Base-by-base conservation (phyloP, 768 basidiomycete genomes). In the Kwoniella europaea region DNA sequence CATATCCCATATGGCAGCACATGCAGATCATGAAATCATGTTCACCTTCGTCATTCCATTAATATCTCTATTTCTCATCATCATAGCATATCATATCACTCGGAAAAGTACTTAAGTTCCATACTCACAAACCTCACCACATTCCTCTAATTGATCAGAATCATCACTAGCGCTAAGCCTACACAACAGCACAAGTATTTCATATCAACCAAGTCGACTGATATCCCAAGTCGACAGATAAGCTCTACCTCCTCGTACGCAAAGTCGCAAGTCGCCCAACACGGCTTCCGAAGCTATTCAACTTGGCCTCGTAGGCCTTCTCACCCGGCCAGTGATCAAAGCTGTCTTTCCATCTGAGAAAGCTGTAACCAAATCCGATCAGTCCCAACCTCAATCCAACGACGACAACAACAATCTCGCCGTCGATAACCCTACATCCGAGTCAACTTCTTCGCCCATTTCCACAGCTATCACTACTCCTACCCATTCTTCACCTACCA, bases 291-390 rank as follows among this genome's bases (percentile, higher is more conserved):
- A 77, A 78, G 74, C 77, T 20, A 66, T 83, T 27, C 77, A 81
- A 69, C 76, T 83, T 57, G 82, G 81, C 66, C 76, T 82, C 58
- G 76, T 81, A 50, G 82, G 79, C 73, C 79, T 81, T 15, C 73
- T 82, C 50, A 75, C 78, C 16, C 58, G 79, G 54, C 82, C 82
- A 43, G 79, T 83, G 69, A 74, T 83, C 66, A 73, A 79, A 65
- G 72, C 82, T 44, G 76, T 82, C 65, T 83, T 82, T 59, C 74
- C 77, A 10, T 71, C 72, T 2, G 76, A 73, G 52, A 63, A 55
- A 41, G 46, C 64, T 35, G 56, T 69, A 7, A 54, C 72, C 18
- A 60, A 58, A 24, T 56, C 57, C 9, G 57, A 67, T 29, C 52
- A 24, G 16, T 16, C 55, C 22, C 61, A 44, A 13, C 43, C 42